Conservation (phyloP, 2,329 filamentous ascomycete species). For the Bipolaris gigantea region DNA sequence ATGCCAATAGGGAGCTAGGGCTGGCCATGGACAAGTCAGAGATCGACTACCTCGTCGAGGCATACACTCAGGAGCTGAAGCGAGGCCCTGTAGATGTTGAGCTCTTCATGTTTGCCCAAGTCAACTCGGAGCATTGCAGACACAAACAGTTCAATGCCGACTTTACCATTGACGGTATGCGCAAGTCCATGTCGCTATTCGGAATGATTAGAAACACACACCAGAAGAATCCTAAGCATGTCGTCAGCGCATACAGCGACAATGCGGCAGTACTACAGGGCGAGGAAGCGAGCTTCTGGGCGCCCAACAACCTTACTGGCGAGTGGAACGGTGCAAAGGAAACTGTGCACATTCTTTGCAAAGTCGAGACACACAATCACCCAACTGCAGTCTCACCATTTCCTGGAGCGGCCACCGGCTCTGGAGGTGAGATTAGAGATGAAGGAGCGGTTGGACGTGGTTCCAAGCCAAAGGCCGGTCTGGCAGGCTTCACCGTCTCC, state of each 20-base stretch:
- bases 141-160: conserved; percentile 95
- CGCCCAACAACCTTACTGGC: conserved; percentile 81
- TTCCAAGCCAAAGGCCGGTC: conserved; percentile 87
- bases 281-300: conserved; percentile 75
- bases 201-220: conserved; percentile 97
- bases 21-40: conserved; percentile 85
- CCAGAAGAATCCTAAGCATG: conserved; percentile 71
- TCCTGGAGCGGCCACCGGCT: conserved; percentile 90
- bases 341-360: conserved; percentile 81
- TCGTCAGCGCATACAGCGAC: conserved; percentile 95
- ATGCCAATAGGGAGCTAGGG: conserved; percentile 81
- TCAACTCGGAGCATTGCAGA: conserved; percentile 93
- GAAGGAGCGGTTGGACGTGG: conserved; percentile 93
- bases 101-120: conserved; percentile 98
- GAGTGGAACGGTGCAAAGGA: conserved; percentile 89
- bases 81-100: conserved; percentile 83
- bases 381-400: conserved; percentile 94
- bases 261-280: conserved; percentile 92
- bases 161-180: conserved; percentile 89
- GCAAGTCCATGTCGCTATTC: conserved; percentile 81
- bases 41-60: conserved; percentile 91
- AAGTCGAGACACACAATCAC: conserved; percentile 98
- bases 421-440: conserved; percentile 92
- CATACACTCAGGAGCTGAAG: conserved; percentile 67
- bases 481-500: conserved; percentile 92